These are phyloP conservation scores for Eucalyptus sp. DNA, from an alignment of 345 rosid genomes.

Conservation along the genomic window DNA sequence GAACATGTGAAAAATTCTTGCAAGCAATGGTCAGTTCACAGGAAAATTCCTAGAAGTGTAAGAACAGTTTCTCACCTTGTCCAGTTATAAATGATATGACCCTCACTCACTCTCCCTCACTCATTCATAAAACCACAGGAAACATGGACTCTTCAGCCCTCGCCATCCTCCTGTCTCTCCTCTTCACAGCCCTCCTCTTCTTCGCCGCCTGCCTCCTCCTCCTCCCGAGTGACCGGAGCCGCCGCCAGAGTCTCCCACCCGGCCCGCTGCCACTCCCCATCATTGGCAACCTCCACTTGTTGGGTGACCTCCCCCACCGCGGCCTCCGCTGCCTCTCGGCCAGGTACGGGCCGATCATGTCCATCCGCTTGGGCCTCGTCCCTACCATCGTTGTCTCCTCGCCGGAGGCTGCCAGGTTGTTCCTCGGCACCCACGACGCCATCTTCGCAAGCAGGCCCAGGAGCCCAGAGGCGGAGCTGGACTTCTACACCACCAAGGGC, in stretches of 20 bases:
- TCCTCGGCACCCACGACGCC: slow-evolving; percentile 15
- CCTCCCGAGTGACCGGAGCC: not conserved
- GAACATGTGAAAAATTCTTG: not conserved
- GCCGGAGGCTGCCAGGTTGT: slow-evolving; percentile 25
- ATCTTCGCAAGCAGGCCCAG: slow-evolving; percentile 27
- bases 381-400: slow-evolving; percentile 33
- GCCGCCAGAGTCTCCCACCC: not conserved
- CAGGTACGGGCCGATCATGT: slow-evolving; percentile 34
- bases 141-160: not conserved
- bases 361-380: slow-evolving; percentile 18
- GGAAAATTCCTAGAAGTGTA: not conserved
- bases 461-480: not conserved
- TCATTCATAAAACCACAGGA: no score
- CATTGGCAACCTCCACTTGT: slow-evolving; percentile 21
- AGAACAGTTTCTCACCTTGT: not conserved
- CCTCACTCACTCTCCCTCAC: not conserved
- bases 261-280: not conserved
- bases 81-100: not conserved
- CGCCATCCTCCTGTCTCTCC: not conserved
- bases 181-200: not conserved
- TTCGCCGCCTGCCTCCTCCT: not conserved
- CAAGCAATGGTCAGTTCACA: not conserved
- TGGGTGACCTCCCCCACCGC: slow-evolving; percentile 27
- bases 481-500: not conserved
- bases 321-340: slow-evolving; percentile 6